Conservation (phyloP, 1,139 yeast species). For the Arxiozyma telluris region DNA sequence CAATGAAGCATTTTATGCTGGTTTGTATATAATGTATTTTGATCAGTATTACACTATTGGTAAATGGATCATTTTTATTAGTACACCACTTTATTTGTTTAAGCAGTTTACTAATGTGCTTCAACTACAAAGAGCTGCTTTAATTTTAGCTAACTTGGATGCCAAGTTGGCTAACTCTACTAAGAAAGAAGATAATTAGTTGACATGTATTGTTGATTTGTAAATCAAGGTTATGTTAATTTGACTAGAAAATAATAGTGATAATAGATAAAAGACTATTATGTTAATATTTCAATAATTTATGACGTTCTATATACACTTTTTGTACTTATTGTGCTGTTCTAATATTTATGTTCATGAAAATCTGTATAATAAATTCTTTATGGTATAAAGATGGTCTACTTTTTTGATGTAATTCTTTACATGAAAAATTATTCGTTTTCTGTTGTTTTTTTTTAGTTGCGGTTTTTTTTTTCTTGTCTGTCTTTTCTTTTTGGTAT, state of each 20-base stretch:
- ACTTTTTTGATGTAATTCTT: neutral
- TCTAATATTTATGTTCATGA: neutral
- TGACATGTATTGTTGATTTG: neutral
- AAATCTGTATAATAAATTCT: no score
- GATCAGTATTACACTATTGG: slow-evolving; percentile 41
- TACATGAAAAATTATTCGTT: neutral
- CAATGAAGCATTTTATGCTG: slow-evolving; percentile 88
- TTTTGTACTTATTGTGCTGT: no score
- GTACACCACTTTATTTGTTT: slow-evolving; percentile 82
- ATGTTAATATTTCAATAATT: no score
- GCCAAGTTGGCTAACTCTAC: slow-evolving; percentile 44
- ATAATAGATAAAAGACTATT: neutral
- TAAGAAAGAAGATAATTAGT: slow-evolving; percentile 3
- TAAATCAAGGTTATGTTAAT: neutral
- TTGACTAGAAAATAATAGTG: no score
- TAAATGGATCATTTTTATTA: slow-evolving; percentile 44
- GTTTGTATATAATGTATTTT: slow-evolving; percentile 65
- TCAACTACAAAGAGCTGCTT: slow-evolving; percentile 80
- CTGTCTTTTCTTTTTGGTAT: neutral
- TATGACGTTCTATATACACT: neutral
- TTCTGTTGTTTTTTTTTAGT: neutral
- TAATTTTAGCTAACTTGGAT: slow-evolving; percentile 70
- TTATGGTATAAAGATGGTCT: no score
- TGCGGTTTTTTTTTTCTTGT: neutral
- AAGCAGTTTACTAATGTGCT: slow-evolving; percentile 87